Conservation (phyloP, 192 early-diverging fungal species). For the Mortierella claussenii region DNA sequence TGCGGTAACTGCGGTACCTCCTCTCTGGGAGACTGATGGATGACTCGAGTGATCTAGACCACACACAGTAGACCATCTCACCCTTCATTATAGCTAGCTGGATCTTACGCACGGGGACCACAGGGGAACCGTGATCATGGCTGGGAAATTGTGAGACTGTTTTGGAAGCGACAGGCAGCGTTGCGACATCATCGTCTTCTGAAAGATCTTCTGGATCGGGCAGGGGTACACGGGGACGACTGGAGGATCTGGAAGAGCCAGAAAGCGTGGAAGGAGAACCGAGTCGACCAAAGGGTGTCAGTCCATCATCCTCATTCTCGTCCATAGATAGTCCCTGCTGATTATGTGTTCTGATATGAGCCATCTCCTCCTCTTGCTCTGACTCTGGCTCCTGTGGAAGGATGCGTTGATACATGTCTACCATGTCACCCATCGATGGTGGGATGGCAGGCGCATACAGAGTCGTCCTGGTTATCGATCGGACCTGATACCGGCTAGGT, state of each 20-base stretch:
- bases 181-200: constrained; percentile 27
- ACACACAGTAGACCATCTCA: constrained; percentile 43
- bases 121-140: background rate
- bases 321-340: background rate
- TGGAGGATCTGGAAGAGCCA: constrained; percentile 9
- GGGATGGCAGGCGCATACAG: constrained; percentile 21
- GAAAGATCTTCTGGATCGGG: constrained; percentile 24
- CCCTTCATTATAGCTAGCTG: constrained; percentile 22
- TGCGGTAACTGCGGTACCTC: constrained; percentile 11
- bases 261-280: constrained; percentile 14
- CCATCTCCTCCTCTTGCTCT: constrained; percentile 2
- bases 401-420: constrained; percentile 31
- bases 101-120: constrained; percentile 2
- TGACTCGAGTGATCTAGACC: constrained; percentile 23
- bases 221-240: constrained; percentile 10
- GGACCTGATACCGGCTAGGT: constrained; percentile 6
- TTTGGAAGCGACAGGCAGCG: background rate
- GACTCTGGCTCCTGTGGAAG: constrained; percentile 1
- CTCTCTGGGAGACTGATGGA: background rate
- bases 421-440: constrained; percentile 16
- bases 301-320: background rate
- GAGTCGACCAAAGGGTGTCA: background rate
- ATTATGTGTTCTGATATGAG: background rate
- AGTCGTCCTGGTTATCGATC: constrained; percentile 5
- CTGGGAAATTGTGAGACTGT: background rate